These are phyloP conservation scores for Scenedesmus sp. DNA, from an alignment of 163 green algal genomes.

Conservation along the genomic window DNA sequence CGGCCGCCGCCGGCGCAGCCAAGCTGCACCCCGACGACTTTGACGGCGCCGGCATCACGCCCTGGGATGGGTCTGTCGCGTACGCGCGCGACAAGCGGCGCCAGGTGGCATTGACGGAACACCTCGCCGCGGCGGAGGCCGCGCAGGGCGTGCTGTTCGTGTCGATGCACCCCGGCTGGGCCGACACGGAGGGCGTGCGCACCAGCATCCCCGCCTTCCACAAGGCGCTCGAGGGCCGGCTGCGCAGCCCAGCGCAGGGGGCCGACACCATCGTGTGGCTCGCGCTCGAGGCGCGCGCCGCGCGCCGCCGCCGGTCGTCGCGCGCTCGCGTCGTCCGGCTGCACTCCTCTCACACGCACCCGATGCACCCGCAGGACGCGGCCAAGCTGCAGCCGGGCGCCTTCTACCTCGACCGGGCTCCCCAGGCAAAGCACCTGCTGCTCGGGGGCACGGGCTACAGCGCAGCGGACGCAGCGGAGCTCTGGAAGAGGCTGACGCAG, in stretches of 20 bases:
- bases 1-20: too few relatives aligned
- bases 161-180: conserved; percentile 88
- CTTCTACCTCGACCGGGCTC: conserved; percentile 81
- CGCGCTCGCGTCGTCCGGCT: background rate
- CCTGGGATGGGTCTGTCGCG: conserved; percentile 58
- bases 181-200: conserved; percentile 73
- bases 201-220: conserved; percentile 78
- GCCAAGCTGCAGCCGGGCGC: conserved; percentile 67
- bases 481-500: conserved; percentile 52
- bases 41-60: conserved; percentile 41
- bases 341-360: background rate
- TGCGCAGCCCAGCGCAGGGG: conserved; percentile 63
- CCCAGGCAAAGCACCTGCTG: conserved; percentile 73
- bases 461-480: conserved; percentile 48
- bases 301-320: background rate
- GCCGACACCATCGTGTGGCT: conserved; percentile 82
- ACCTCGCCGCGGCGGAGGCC: conserved; percentile 31
- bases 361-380: conserved; percentile 44
- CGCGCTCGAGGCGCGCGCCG: conserved; percentile 53
- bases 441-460: conserved; percentile 65
- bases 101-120: conserved; percentile 45
- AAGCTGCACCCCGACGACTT: conserved; percentile 47
- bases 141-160: too few relatives aligned
- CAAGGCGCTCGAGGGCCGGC: conserved; percentile 54
- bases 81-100: conserved; percentile 61